Conservation (phyloP, 2,329 filamentous ascomycete genomes). For the Colletotrichum sansevieriae region DNA sequence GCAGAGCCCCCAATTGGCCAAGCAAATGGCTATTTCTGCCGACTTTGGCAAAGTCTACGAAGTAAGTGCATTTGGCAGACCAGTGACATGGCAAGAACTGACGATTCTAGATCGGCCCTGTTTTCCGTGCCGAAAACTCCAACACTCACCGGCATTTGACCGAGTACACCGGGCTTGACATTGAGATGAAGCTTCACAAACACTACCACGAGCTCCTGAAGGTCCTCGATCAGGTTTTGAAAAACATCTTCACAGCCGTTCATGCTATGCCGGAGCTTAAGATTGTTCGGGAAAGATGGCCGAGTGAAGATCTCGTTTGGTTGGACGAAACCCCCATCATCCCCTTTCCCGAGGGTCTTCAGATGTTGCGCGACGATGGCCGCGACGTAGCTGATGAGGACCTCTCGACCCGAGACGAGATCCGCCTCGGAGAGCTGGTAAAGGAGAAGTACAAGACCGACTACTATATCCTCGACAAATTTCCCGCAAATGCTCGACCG, state of each 20-base stretch:
- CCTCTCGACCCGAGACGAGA: constrained; percentile 86
- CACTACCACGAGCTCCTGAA: constrained; percentile 91
- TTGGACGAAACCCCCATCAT: constrained; percentile 87
- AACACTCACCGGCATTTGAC: constrained; percentile 96
- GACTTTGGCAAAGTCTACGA: constrained; percentile 93
- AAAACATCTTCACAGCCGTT: constrained; percentile 70
- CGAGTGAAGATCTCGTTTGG: constrained; percentile 88
- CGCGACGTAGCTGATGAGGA: constrained; percentile 84
- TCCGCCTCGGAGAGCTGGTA: constrained; percentile 84
- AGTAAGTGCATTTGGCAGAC: constrained; percentile 47
- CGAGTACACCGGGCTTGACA: constrained; percentile 91
- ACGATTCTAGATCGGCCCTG: constrained; percentile 72
- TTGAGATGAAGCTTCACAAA: constrained; percentile 92
- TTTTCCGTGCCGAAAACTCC: constrained; percentile 95
- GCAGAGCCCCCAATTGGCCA: constrained; percentile 91
- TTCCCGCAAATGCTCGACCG: constrained; percentile 84
- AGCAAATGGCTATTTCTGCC: constrained; percentile 92
- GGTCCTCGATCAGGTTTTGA: constrained; percentile 84
- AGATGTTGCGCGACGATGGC: constrained; percentile 86
- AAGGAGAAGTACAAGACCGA: constrained; percentile 90
- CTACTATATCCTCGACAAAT: constrained; percentile 95
- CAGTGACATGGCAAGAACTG: not conserved
- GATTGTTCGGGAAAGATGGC: constrained; percentile 84
- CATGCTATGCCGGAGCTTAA: constrained; percentile 76
- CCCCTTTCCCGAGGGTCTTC: constrained; percentile 82